Evolutionary conservation across 2,329 filamentous ascomycete species (phyloP).

Genomic region (Pseudocercospora crystallina): DNA sequence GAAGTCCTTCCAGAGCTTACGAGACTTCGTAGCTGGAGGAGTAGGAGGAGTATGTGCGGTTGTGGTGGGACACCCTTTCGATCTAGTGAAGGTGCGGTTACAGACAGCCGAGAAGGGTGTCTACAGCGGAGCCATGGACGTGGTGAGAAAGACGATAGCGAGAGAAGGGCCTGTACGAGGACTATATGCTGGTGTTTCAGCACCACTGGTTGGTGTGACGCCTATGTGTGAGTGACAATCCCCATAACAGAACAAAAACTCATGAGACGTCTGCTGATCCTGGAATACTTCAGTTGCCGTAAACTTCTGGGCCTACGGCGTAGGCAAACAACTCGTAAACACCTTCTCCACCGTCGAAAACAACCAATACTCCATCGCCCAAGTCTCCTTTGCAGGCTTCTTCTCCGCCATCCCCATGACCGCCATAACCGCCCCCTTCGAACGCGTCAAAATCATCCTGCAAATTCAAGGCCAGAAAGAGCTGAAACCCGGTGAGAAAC

Average conservation of each 20-base stretch:
- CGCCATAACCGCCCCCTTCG: conserved; percentile 95
- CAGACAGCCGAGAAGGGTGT: conserved; percentile 95
- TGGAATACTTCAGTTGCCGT: conserved; percentile 54
- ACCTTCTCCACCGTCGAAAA: conserved; percentile 65
- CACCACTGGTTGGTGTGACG: conserved; percentile 90
- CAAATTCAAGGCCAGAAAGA: conserved; percentile 93
- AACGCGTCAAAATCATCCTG: conserved; percentile 97
- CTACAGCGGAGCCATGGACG: conserved; percentile 86
- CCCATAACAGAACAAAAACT: neutral
- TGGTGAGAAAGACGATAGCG: conserved; percentile 83
- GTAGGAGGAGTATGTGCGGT: conserved; percentile 94
- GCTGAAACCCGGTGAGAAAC: conserved; percentile 84
- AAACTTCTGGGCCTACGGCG: conserved; percentile 82
- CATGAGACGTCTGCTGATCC: conserved; percentile 16
- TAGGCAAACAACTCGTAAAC: conserved; percentile 86
- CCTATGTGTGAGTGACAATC: conserved; percentile 82
- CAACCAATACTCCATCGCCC: conserved; percentile 73
- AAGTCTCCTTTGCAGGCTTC: conserved; percentile 90
- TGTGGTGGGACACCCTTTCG: conserved; percentile 90
- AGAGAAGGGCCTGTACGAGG: conserved; percentile 77
- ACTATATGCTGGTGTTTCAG: conserved; percentile 94
- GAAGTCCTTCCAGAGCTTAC: conserved; percentile 62
- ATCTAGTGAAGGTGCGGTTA: conserved; percentile 94
- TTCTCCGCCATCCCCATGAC: conserved; percentile 98
- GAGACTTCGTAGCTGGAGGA: conserved; percentile 83